Evolutionary conservation across 1,284 basidiomycete genomes (phyloP), one percentile per base, ranked within the genome.

Genomic region (Ustilago xerochloae): DNA sequence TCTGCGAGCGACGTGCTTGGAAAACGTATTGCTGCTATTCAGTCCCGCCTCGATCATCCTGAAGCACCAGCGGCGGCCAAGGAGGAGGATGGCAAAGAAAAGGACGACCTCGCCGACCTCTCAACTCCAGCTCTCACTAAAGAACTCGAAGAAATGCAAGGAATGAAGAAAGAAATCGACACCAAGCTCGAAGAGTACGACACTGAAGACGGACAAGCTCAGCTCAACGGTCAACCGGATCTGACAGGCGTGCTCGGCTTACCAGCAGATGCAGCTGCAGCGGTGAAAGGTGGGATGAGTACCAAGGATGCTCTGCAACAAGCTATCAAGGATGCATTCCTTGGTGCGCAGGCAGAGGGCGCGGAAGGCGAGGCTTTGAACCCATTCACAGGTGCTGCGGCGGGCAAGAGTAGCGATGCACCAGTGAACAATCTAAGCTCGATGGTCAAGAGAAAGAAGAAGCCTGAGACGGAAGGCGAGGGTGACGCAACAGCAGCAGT

Each of bases 311-410:
- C 73, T 9, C 60, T 84, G 35, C 68, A 83, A 45, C 61, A 82
- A 48, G 80, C 82, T 9, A 79, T 84, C 57, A 73, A 73, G 47
- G 82, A 84, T 29, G 81, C 82, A 1, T 79, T 84, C 55, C 60
- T 82, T 7, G 78, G 77, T 33, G 76, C 79, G 16, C 60, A 63
- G 6, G 63, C 57, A 0, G 60, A 61, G 16, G 48, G 33, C 7
- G 57, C 16, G 0, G 57, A 26, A 6, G 58, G 49, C 2, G 36
- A n/a, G n/a, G n/a, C n/a, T n/a, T n/a, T 55, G 2, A 69, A 69
- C 38, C 61, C 71, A 3, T 62, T 69, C 51, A 61, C 60, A 0
- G 70, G 65, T 6, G 63, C 63, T 15, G n/a, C 51, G 58, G 45
- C 22, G 45, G 26, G n/a, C 50, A 13, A 24, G 20, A 22, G 49